Conservation (phyloP, 305 asterid species). For the Fraxinus baroniana region DNA sequence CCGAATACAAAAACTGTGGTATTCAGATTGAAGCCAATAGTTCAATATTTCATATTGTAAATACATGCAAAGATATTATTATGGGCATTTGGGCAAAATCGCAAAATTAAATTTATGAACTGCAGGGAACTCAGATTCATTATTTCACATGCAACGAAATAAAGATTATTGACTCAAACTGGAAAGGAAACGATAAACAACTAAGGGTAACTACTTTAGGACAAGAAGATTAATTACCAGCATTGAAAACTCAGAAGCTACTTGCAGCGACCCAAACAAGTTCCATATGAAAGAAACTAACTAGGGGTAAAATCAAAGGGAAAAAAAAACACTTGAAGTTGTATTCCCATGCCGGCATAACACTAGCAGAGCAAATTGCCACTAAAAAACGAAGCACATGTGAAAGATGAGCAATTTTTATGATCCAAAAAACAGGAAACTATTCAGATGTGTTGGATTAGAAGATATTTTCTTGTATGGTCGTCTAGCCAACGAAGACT, state of each 20-base stretch:
- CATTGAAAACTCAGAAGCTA: not conserved
- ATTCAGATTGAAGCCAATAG: slow-evolving; percentile 6
- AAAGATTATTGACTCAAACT: not conserved
- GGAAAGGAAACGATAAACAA: not conserved
- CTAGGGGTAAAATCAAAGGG: not conserved
- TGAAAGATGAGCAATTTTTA: not conserved
- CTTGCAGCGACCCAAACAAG: not conserved
- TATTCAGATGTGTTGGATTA: not conserved
- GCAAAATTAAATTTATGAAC: not conserved
- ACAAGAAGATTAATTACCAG: not conserved
- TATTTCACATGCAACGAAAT: not conserved
- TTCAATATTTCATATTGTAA: not conserved
- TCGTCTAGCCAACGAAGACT: not conserved
- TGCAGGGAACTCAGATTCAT: not conserved
- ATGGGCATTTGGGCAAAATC: not conserved
- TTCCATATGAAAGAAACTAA: not conserved
- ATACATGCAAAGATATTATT: not conserved
- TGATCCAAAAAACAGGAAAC: not conserved
- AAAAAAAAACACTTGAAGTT: not conserved
- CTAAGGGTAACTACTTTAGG: not conserved
- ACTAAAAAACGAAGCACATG: not conserved
- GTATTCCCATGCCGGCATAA: not conserved
- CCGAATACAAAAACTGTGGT: not conserved
- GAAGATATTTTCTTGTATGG: not conserved
- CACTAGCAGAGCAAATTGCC: not conserved